phyloP scores from a whole-genome alignment of 805 yeast species.

The Kluyveromyces siamensis region DNA sequence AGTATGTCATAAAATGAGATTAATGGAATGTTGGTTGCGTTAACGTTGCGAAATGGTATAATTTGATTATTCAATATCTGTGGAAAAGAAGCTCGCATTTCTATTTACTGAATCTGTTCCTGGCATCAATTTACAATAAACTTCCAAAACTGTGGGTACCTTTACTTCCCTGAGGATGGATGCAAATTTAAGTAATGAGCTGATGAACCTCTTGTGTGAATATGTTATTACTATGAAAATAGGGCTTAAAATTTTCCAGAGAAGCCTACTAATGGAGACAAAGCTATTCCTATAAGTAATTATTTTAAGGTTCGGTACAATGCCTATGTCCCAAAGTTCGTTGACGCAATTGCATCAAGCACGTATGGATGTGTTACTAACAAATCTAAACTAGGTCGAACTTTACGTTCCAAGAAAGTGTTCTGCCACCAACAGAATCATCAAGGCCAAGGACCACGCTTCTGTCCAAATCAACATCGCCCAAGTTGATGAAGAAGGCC shows the following conservation, averaged over 20 bases:
- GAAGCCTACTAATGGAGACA: too few relatives aligned
- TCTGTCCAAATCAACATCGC: conserved; percentile 98
- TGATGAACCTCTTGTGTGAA: too few relatives aligned
- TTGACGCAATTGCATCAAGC: background rate
- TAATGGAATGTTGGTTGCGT: background rate
- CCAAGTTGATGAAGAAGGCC: conserved; percentile 95
- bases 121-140: too few relatives aligned
- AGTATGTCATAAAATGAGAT: conserved; percentile 50
- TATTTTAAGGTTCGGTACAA: too few relatives aligned
- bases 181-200: too few relatives aligned
- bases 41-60: too few relatives aligned
- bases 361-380: conserved; percentile 11
- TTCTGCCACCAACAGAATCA: conserved; percentile 99
- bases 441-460: conserved; percentile 99
- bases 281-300: too few relatives aligned
- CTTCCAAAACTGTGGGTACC: too few relatives aligned
- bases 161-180: too few relatives aligned
- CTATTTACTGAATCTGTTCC: too few relatives aligned
- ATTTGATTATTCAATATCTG: background rate
- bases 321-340: background rate
- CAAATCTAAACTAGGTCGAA: conserved; percentile 63
- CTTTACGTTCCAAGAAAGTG: conserved; percentile 99
- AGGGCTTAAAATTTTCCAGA: too few relatives aligned
- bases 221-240: too few relatives aligned
- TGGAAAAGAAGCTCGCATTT: background rate